phyloP scores from a whole-genome alignment of 2,329 filamentous ascomycete species.

The Neophaeococcomyces mojaviensis region DNA sequence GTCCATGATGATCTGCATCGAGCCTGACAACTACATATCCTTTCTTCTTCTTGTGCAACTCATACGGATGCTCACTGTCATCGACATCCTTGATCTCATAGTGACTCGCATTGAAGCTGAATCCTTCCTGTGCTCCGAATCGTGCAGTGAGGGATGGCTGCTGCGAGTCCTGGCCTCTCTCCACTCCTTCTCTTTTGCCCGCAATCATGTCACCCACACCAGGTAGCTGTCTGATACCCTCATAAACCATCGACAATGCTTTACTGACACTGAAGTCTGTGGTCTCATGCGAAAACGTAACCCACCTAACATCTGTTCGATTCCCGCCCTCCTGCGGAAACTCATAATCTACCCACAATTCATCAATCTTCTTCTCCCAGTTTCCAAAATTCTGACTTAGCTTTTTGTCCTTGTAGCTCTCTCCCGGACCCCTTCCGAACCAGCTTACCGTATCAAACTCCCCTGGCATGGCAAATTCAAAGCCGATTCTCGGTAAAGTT shows the following conservation, averaged over 20 bases:
- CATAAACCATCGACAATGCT: too few species aligned
- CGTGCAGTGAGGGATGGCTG: background rate
- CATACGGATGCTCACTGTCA: conserved; percentile 55
- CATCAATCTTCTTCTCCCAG: conserved; percentile 36
- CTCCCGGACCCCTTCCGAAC: conserved; percentile 58
- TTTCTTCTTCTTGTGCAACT: conserved; percentile 38
- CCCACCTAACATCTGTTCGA: conserved; percentile 52
- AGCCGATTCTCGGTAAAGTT: conserved; percentile 52
- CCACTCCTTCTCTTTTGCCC: too few species aligned
- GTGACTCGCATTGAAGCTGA: conserved; percentile 51
- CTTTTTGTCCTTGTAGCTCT: conserved; percentile 62
- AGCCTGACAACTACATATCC: conserved; percentile 22
- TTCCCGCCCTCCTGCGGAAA: conserved; percentile 64
- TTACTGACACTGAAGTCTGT: too few species aligned
- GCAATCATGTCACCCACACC: too few species aligned
- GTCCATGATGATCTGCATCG: conserved; percentile 28
- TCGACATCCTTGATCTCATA: conserved; percentile 49
- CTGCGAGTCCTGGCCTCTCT: too few species aligned
- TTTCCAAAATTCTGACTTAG: conserved; percentile 48
- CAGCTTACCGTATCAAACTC: conserved; percentile 46
- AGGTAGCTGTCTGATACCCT: too few species aligned
- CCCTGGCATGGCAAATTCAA: conserved; percentile 47
- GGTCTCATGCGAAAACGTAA: too few species aligned
- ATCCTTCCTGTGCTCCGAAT: conserved; percentile 23
- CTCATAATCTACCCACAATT: conserved; percentile 54